Evolutionary conservation across 2,329 filamentous ascomycete genomes (phyloP), one percentile per base, ranked within the genome.

Genomic region (Aspergillus carbonarius): DNA sequence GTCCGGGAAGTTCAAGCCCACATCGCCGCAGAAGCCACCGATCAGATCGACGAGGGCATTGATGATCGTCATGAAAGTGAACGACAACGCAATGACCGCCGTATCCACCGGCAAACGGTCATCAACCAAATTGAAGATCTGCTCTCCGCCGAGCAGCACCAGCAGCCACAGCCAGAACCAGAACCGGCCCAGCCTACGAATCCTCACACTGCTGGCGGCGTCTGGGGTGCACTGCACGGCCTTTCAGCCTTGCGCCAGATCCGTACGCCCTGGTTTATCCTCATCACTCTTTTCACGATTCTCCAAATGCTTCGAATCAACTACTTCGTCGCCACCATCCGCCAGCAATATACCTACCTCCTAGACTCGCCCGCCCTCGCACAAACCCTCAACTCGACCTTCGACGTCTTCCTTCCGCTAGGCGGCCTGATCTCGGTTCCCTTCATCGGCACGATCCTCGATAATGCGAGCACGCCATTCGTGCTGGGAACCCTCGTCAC

Each of bases 261-360:
- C 34, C 32, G 57, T 18, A 62, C 59, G 9, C 59, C 88, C 0
- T 96, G 92, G 92, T 96, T 95, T 73, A 79, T 92, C 17, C 82
- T 96, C 37, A 90, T 96, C 67, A 90, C 90, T 5, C 75, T 92
- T 18, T 93, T 96, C 72, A 96, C 91, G 27, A 82, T 89, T 32
- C 76, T 90, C 39, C 88, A 90, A 72, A 90, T 90, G 87, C 88
- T 87, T 2, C 83, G 89, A 30, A 96, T 96, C 82, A 96, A 96
- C 77, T 96, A 92, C 79, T 96, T 96, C 72, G 91, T 96, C 54
- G 91, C 92, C 3, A 96, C 92, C 2, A 88, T 96, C 62, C 84
- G 90, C 1, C 82, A 88, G 1, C 92, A 97, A 73, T 96, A 96
- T 76, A 84, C 86, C 46, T 88, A 87, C 66, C 83, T 97, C 8